A percentile compares a stretch with the other conserved stretches of the same genome.
Conservation (phyloP, 768 basidiomycete species). For the Imleria badia region DNA sequence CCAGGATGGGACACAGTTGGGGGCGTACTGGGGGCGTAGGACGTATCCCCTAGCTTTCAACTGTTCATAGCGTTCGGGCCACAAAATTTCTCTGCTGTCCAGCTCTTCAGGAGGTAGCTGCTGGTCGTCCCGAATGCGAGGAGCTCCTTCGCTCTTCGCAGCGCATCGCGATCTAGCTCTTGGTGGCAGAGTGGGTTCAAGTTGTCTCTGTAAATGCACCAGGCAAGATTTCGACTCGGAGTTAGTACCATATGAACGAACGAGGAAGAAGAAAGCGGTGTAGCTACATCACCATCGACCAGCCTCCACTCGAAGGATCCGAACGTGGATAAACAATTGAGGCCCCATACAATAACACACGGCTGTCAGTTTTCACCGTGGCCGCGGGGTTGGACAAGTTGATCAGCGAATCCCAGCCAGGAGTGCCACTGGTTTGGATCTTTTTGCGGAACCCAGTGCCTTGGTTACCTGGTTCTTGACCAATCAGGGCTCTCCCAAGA, state of each 20-base stretch:
- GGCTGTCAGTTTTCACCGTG: neutral
- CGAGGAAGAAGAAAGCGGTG: neutral
- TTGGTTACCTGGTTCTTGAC: no score
- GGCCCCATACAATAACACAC: neutral
- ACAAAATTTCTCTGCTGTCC: neutral
- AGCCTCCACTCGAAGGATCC: neutral
- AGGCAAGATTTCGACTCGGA: no score
- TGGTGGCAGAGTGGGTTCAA: no score
- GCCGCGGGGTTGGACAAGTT: neutral
- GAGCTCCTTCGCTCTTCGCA: neutral
- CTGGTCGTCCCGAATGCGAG: neutral
- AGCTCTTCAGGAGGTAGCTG: neutral
- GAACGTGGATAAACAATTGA: neutral
- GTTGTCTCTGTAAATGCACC: no score
- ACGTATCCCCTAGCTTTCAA: slow-evolving; percentile 4
- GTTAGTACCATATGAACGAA: neutral
- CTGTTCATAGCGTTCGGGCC: neutral
- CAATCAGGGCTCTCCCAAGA: no score
- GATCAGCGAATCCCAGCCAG: neutral
- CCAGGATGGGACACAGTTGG: slow-evolving; percentile 5
- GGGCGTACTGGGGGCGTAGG: neutral
- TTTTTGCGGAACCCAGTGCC: no score
- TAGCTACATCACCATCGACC: no score
- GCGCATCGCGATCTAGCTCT: neutral
- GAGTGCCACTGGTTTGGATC: no score